These are phyloP conservation scores for Epichloe brachyelytri DNA, from an alignment of 2,329 filamentous ascomycete species.

Conservation along the genomic window DNA sequence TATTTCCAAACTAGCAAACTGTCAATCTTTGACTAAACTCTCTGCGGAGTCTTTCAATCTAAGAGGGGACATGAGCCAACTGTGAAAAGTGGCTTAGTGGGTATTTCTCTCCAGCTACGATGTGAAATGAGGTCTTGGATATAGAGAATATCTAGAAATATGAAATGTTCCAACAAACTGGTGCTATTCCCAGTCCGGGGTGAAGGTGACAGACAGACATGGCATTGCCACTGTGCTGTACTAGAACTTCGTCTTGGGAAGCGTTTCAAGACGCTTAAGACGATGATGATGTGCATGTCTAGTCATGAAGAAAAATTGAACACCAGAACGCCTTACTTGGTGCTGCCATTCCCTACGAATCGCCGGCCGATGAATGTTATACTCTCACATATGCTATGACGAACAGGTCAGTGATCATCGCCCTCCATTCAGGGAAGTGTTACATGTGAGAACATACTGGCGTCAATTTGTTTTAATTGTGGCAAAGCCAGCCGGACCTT, in stretches of 20 bases:
- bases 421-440: not conserved
- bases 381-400: constrained; percentile 7
- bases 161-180: not conserved
- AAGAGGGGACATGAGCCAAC: not conserved
- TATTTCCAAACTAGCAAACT: constrained; percentile 3
- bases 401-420: not conserved
- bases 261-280: not conserved
- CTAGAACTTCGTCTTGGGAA: not conserved
- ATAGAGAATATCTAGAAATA: not conserved
- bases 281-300: not conserved
- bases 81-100: not conserved
- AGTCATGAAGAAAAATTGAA: not conserved
- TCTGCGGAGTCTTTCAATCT: not conserved
- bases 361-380: not conserved
- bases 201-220: not conserved
- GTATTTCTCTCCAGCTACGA: not conserved
- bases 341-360: not conserved
- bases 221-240: not conserved
- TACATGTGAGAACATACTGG: constrained; percentile 55
- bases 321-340: not conserved
- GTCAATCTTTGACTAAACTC: constrained; percentile 2
- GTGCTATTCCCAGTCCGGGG: not conserved
- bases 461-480: constrained; percentile 87
- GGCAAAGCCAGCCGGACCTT: constrained; percentile 83
- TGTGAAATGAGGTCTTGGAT: not conserved